phyloP scores from a whole-genome alignment of 768 basidiomycete species.

The Gyrodon lividus region DNA sequence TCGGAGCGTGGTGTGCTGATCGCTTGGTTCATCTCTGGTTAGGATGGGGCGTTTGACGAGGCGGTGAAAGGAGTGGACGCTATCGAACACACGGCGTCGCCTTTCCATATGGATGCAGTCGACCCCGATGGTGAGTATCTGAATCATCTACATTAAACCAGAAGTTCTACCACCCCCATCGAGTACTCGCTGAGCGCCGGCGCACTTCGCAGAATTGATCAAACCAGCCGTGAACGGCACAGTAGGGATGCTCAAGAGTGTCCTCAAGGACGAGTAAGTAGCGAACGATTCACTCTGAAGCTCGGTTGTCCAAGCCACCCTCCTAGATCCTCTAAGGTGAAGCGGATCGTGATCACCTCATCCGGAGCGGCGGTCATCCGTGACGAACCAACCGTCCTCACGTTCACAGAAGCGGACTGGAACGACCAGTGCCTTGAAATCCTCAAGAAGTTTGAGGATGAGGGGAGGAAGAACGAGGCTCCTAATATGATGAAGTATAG shows the following conservation, averaged over 20 bases:
- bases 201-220: slow-evolving; percentile 50
- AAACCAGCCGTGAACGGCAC: slow-evolving; percentile 75
- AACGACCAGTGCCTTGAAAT: slow-evolving; percentile 45
- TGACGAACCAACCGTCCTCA: slow-evolving; percentile 20
- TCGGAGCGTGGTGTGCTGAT: background rate
- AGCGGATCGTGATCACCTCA: slow-evolving; percentile 69
- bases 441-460: slow-evolving; percentile 42
- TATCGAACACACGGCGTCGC: slow-evolving; percentile 69
- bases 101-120: slow-evolving; percentile 47
- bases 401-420: slow-evolving; percentile 59
- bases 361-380: slow-evolving; percentile 52
- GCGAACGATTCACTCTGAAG: too few relatives aligned
- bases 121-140: slow-evolving; percentile 40
- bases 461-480: slow-evolving; percentile 44
- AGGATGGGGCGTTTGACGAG: slow-evolving; percentile 75
- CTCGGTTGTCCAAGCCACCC: background rate
- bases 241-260: slow-evolving; percentile 55
- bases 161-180: background rate
- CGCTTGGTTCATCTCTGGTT: background rate
- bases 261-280: slow-evolving; percentile 50
- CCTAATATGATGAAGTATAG: slow-evolving; percentile 42
- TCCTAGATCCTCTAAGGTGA: slow-evolving; percentile 41
- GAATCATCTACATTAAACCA: background rate
- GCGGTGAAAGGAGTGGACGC: slow-evolving; percentile 76
- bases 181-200: background rate